Conservation (phyloP, 1,284 basidiomycete species). For the Ustilago shanxiensis region DNA sequence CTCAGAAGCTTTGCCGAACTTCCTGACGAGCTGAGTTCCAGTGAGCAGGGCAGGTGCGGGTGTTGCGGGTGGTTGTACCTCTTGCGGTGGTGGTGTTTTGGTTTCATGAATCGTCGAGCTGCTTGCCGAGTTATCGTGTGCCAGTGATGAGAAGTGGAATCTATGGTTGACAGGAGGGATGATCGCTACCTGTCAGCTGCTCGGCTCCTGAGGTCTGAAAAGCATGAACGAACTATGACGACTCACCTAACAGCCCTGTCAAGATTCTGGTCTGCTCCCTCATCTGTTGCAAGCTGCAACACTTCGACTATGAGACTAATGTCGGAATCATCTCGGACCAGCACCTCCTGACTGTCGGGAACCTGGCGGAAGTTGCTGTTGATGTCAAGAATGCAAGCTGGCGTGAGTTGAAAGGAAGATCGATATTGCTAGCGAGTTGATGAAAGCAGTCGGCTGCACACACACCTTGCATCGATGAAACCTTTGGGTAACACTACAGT, state of each 20-base stretch:
- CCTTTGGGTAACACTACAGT: conserved; percentile 75
- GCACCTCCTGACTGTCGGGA: conserved; percentile 97
- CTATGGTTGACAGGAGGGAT: conserved; percentile 71
- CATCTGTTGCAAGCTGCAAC: conserved; percentile 78
- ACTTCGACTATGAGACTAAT: conserved; percentile 89
- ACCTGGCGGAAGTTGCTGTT: conserved; percentile 87
- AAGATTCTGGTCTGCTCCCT: conserved; percentile 73
- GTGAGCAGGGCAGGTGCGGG: conserved; percentile 47
- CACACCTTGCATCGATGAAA: conserved; percentile 89
- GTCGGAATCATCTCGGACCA: conserved; percentile 79
- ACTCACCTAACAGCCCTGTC: conserved; percentile 67
- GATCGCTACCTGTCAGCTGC: neutral
- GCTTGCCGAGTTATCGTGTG: conserved; percentile 87
- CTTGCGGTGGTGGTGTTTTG: conserved; percentile 31
- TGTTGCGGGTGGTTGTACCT: conserved; percentile 25
- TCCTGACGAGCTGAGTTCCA: conserved; percentile 61
- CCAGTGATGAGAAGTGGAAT: conserved; percentile 90
- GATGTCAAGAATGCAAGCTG: conserved; percentile 2
- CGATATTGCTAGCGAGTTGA: neutral
- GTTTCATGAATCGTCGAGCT: conserved; percentile 74
- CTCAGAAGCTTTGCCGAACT: conserved; percentile 59
- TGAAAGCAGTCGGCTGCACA: neutral
- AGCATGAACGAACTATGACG: neutral
- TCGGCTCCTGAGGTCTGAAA: neutral
- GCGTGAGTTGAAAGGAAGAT: neutral